Conservation (phyloP, 148 eudicot species). For the Tetragonia tetragonoides region DNA sequence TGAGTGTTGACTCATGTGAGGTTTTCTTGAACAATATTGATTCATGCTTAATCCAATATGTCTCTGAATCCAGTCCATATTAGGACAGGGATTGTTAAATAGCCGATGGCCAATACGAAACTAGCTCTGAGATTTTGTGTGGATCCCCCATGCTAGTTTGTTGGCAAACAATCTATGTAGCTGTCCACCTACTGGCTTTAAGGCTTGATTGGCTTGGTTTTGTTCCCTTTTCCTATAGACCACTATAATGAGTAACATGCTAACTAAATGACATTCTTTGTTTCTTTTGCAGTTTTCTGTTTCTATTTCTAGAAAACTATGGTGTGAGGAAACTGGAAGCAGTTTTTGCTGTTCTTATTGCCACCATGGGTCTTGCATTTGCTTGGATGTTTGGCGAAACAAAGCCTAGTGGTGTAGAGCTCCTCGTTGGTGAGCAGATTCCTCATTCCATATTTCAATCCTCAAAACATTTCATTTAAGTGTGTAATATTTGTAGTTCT, state of each 20-base stretch:
- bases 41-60: background rate
- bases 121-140: background rate
- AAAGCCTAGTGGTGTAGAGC: constrained; percentile 78
- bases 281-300: constrained; percentile 58
- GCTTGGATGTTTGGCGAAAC: constrained; percentile 99
- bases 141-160: background rate
- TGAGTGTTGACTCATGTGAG: background rate
- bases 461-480: background rate
- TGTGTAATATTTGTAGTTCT: background rate
- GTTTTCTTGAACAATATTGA: background rate
- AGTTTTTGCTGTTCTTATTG: constrained; percentile 89
- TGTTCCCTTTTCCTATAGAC: too few relatives aligned
- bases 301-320: constrained; percentile 85
- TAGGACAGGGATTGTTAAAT: background rate
- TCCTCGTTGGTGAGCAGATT: constrained; percentile 59
- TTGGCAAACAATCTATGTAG: background rate
- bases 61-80: background rate
- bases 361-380: constrained; percentile 82
- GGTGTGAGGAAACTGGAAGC: constrained; percentile 98
- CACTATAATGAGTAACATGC: background rate
- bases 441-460: background rate
- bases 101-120: background rate
- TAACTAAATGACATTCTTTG: constrained; percentile 1
- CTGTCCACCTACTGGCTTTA: background rate
- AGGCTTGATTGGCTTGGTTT: too few relatives aligned